phyloP scores from a whole-genome alignment of 2,329 filamentous ascomycete species.

The Neophaeococcomyces aloes region DNA sequence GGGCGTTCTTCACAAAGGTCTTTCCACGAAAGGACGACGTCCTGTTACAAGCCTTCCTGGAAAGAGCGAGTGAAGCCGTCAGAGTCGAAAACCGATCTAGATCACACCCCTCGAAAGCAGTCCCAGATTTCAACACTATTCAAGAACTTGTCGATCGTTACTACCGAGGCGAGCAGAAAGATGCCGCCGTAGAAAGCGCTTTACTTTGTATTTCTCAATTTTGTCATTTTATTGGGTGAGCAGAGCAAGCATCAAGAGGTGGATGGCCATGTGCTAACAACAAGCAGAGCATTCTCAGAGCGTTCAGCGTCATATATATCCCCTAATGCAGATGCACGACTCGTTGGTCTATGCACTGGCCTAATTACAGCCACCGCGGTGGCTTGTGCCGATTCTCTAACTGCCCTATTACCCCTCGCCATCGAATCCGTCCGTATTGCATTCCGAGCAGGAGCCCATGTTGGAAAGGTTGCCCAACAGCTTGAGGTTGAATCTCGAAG shows the following conservation, averaged over 20 bases:
- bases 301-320: slow-evolving; percentile 32
- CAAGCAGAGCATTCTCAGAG: slow-evolving; percentile 32
- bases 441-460: slow-evolving; percentile 35
- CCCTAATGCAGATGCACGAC: slow-evolving; percentile 26
- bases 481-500: slow-evolving; percentile 26
- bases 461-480: slow-evolving; percentile 29
- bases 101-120: slow-evolving; percentile 21
- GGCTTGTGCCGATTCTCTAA: slow-evolving; percentile 30
- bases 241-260: background rate
- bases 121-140: slow-evolving; percentile 22
- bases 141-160: slow-evolving; percentile 24
- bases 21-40: slow-evolving; percentile 34
- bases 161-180: slow-evolving; percentile 20
- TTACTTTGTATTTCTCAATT: slow-evolving; percentile 36
- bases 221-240: slow-evolving; percentile 36
- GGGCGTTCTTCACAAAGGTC: slow-evolving; percentile 32
- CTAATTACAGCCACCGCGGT: slow-evolving; percentile 33
- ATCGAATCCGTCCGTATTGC: slow-evolving; percentile 34
- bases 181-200: slow-evolving; percentile 34
- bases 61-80: slow-evolving; percentile 33
- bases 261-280: slow-evolving; percentile 12
- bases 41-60: slow-evolving; percentile 33
- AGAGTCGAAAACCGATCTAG: slow-evolving; percentile 30
- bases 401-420: slow-evolving; percentile 33
- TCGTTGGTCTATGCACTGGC: slow-evolving; percentile 36